These are phyloP conservation scores for Stemphylium lycopersici DNA, from an alignment of 2,329 filamentous ascomycete species.

Conservation along the genomic window DNA sequence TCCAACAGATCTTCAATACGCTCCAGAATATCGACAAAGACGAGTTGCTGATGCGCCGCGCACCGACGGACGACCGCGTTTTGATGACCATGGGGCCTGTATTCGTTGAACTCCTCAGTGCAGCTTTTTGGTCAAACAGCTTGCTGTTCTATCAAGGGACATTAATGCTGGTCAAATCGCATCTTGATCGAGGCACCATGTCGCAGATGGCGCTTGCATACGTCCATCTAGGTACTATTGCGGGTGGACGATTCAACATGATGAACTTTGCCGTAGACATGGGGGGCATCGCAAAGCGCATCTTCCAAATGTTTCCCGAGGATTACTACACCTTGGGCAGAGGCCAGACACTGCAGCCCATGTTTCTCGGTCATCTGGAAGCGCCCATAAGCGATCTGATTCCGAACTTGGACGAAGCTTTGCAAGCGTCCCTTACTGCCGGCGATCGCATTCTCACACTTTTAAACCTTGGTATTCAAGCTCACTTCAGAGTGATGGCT, in stretches of 20 bases:
- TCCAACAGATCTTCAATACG: constrained; percentile 57
- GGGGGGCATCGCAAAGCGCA: constrained; percentile 65
- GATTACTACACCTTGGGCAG: constrained; percentile 67
- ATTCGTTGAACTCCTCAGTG: constrained; percentile 70
- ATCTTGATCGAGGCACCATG: constrained; percentile 68
- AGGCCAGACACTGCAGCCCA: constrained; percentile 71
- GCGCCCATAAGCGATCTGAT: constrained; percentile 65
- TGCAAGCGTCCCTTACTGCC: constrained; percentile 69
- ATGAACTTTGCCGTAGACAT: constrained; percentile 70
- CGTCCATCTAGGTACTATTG: constrained; percentile 70
- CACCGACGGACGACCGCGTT: constrained; percentile 57
- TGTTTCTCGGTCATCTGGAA: constrained; percentile 74
- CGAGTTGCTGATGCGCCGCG: constrained; percentile 46
- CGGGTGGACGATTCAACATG: constrained; percentile 73
- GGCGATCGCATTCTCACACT: constrained; percentile 76
- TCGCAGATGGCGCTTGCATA: constrained; percentile 73
- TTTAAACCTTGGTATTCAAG: constrained; percentile 71
- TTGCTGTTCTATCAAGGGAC: constrained; percentile 75
- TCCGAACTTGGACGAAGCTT: constrained; percentile 65
- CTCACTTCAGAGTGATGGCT: constrained; percentile 71
- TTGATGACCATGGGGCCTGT: constrained; percentile 71
- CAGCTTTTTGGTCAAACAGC: constrained; percentile 75
- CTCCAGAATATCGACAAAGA: constrained; percentile 58
- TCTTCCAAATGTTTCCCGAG: constrained; percentile 66
- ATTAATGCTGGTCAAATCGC: constrained; percentile 69